A percentile compares a stretch with the other conserved stretches of the same genome.
phyloP scores from a whole-genome alignment of 768 basidiomycete genomes.

The Mycena belliarum region DNA sequence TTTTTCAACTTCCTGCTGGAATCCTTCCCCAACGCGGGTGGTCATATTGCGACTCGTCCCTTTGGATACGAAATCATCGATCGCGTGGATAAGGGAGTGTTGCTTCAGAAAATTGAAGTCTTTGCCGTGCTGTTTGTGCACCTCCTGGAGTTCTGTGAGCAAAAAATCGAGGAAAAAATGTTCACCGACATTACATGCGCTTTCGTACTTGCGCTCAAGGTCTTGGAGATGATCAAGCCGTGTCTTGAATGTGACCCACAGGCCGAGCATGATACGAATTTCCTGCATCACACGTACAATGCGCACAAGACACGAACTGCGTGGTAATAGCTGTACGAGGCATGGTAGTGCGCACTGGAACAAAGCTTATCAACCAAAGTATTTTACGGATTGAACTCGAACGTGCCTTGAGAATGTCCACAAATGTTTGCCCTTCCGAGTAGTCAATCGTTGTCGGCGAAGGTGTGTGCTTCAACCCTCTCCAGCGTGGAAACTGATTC shows the following conservation, averaged over 20 bases:
- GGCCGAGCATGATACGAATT: background rate
- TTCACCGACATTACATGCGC: slow-evolving; percentile 34
- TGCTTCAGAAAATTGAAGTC: slow-evolving; percentile 8
- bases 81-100: slow-evolving; percentile 8
- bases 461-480: background rate
- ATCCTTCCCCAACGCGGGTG: slow-evolving; percentile 16
- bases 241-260: background rate
- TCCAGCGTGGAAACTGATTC: background rate
- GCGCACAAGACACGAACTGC: background rate
- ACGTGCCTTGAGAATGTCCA: background rate
- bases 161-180: slow-evolving; percentile 15
- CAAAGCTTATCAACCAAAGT: too few species aligned
- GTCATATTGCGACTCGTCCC: slow-evolving; percentile 12
- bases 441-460: background rate
- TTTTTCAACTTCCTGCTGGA: slow-evolving; percentile 7
- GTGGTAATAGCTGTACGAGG: slow-evolving; percentile 1
- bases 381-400: too few species aligned
- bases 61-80: background rate
- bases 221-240: background rate
- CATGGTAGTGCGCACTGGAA: background rate
- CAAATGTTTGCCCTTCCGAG: background rate
- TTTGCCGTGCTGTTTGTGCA: background rate
- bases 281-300: slow-evolving; percentile 1
- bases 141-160: background rate
- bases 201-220: slow-evolving; percentile 21